Evolutionary conservation across 2,329 filamentous ascomycete genomes (phyloP).

Genomic region (Colletotrichum costaricense): DNA sequence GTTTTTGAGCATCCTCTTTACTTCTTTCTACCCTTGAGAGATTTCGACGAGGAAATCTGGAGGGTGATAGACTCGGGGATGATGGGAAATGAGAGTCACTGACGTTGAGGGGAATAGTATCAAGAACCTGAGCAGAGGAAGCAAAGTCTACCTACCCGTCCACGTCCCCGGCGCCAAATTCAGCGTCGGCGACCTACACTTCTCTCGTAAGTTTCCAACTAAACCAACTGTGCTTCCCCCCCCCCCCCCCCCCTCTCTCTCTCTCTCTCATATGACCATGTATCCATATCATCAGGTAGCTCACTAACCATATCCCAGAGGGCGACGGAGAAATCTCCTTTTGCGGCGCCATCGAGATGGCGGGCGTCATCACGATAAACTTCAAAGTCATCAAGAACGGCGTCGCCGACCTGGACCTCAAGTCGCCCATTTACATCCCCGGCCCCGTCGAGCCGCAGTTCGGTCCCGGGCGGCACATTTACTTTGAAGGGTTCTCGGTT

Average conservation of each 20-base stretch:
- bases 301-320: slow-evolving; percentile 53
- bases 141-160: slow-evolving; percentile 87
- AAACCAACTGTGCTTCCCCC: not conserved
- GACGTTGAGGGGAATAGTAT: slow-evolving; percentile 56
- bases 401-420: slow-evolving; percentile 78
- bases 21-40: too few relatives aligned
- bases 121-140: slow-evolving; percentile 84
- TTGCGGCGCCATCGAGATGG: slow-evolving; percentile 94
- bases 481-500: slow-evolving; percentile 91
- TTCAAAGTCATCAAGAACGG: slow-evolving; percentile 89
- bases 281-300: not conserved
- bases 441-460: slow-evolving; percentile 92
- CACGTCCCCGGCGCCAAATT: slow-evolving; percentile 91
- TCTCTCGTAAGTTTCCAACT: slow-evolving; percentile 64
- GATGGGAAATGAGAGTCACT: slow-evolving; percentile 7
- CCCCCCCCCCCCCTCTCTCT: too few relatives aligned
- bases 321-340: slow-evolving; percentile 93
- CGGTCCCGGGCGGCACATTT: slow-evolving; percentile 82
- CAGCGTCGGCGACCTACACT: slow-evolving; percentile 89
- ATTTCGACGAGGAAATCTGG: not conserved
- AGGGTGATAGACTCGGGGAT: not conserved
- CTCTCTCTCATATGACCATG: not conserved
- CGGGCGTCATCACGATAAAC: slow-evolving; percentile 89
- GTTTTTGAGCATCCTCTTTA: slow-evolving; percentile 21
- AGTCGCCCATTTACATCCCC: slow-evolving; percentile 85